phyloP scores from a whole-genome alignment of 768 basidiomycete genomes.

The Phylloporus rhodoxanthus region DNA sequence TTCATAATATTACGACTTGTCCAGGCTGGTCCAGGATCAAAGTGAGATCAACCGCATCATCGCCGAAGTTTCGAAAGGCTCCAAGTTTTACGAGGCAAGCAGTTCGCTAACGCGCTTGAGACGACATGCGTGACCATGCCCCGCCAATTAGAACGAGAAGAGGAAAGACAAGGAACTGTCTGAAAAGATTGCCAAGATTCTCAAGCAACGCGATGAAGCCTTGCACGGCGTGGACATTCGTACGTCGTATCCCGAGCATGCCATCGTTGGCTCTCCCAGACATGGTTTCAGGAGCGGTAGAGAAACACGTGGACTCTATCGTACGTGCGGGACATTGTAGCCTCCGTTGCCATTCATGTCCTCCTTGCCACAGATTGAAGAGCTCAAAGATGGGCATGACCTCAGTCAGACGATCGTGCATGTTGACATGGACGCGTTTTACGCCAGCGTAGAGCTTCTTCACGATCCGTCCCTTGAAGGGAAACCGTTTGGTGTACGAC shows the following conservation, averaged over 20 bases:
- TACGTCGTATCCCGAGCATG: conserved; percentile 28
- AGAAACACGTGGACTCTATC: conserved; percentile 60
- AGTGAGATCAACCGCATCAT: conserved; percentile 84
- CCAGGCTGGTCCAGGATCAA: conserved; percentile 68
- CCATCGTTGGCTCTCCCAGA: background rate
- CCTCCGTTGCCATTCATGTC: background rate
- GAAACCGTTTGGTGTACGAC: conserved; percentile 66
- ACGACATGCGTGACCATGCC: conserved; percentile 1
- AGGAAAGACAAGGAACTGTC: conserved; percentile 83
- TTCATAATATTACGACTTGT: background rate
- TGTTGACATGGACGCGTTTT: conserved; percentile 96
- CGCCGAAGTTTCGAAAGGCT: conserved; percentile 86
- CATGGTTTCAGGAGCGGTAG: conserved; percentile 45
- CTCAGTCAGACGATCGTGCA: conserved; percentile 83
- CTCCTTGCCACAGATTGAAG: conserved; percentile 40
- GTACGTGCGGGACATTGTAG: conserved; percentile 39
- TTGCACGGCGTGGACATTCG: conserved; percentile 52
- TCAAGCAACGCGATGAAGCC: conserved; percentile 58
- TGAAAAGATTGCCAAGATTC: conserved; percentile 62
- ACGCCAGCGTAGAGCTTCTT: conserved; percentile 71
- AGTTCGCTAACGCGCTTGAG: background rate
- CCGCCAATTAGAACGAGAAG: conserved; percentile 66
- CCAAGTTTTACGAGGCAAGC: conserved; percentile 81
- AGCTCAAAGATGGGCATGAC: conserved; percentile 73
- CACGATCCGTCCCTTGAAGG: conserved; percentile 57